Evolutionary conservation across 768 basidiomycete genomes (phyloP), one percentile per base, ranked within the genome.

Genomic region (Tylopilus rubrobrunneus): DNA sequence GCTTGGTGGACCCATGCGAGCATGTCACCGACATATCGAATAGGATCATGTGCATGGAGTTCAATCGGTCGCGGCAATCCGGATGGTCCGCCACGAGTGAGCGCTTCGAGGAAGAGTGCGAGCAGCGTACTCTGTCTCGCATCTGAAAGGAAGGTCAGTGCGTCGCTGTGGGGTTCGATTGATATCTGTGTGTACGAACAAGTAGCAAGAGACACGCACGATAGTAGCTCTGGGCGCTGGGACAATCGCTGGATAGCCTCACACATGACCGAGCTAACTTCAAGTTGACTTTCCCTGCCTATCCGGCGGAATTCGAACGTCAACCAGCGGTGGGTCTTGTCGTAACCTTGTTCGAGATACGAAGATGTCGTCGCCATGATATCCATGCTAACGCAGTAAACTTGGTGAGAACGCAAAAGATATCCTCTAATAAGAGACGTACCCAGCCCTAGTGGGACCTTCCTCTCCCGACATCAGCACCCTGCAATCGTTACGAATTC

Each of bases 1-100:
- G 88, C 82, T 57, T 98, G 96, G 70, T 99, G 96, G 1, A 98
- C 86, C 96, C 96, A 98, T 0, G 95, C 96, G 8, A 98, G 83
- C 91, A 98, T 98, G 71, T 98, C 96, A 14, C 97, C 97, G 14
- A 96, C 85, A 66, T 99, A 99, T 31, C 96, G 85, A 59, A 93
- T 80, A 0, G 97, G 96, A 67, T 99, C 97, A 62, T 99, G 97
- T 0, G 97, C 97, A 64, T 99, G 97, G 4, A 99, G 77, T 67
- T 98, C 97, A 57, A 99, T 98, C 1, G 96, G 92, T 6, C 95
- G 82, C 11, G 95, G 92, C 7, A 88, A 74, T 40, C 89, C 92
- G 39, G 84, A 87, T 1, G 85, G 89, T 2, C 89, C 90, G 7
- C 95, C 94, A 12, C 90, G 81, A 0, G 94, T 98, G 9, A 98